Percentiles rank a stretch among this genome's conserved stretches.
These are phyloP conservation scores for Nigrograna mackinnonii DNA, from an alignment of 2,329 filamentous ascomycete species.

Conservation along the genomic window DNA sequence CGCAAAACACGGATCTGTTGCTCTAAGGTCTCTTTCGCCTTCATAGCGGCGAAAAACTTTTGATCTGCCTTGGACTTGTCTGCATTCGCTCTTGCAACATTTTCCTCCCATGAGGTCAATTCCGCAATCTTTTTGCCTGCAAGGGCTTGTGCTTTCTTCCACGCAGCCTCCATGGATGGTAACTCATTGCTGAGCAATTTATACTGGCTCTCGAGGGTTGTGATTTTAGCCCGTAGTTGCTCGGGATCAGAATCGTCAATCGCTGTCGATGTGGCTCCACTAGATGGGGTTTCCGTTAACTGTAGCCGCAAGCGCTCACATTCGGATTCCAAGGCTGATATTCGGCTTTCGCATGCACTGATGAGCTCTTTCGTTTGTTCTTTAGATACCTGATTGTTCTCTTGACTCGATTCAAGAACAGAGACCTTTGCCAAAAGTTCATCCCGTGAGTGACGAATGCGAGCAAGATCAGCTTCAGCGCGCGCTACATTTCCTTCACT, in stretches of 20 bases:
- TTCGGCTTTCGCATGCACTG: conserved; percentile 77
- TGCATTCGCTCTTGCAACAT: conserved; percentile 71
- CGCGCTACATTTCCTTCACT: conserved; percentile 80
- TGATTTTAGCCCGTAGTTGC: conserved; percentile 73
- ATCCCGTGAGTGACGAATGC: conserved; percentile 82
- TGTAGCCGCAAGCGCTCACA: conserved; percentile 69
- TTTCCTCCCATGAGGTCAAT: conserved; percentile 75
- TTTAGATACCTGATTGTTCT: conserved; percentile 71
- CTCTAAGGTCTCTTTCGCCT: conserved; percentile 84
- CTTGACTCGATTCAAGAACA: conserved; percentile 77
- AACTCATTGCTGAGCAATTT: conserved; percentile 84
- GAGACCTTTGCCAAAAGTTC: conserved; percentile 82
- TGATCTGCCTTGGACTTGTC: conserved; percentile 98
- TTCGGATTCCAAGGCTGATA: conserved; percentile 80
- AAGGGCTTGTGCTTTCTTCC: conserved; percentile 83
- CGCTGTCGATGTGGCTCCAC: conserved; percentile 31
- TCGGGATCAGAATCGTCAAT: conserved; percentile 67
- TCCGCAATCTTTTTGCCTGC: conserved; percentile 88
- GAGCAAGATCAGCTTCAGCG: conserved; percentile 81
- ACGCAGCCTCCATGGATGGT: conserved; percentile 85
- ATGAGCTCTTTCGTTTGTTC: conserved; percentile 81
- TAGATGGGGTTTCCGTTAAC: conserved; percentile 49
- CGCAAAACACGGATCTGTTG: conserved; percentile 79
- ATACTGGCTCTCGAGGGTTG: conserved; percentile 78
- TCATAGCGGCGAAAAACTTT: conserved; percentile 96